Base-by-base conservation (phyloP, 495 filamentous ascomycete genomes). In the Parachaetomium inaequale region DNA sequence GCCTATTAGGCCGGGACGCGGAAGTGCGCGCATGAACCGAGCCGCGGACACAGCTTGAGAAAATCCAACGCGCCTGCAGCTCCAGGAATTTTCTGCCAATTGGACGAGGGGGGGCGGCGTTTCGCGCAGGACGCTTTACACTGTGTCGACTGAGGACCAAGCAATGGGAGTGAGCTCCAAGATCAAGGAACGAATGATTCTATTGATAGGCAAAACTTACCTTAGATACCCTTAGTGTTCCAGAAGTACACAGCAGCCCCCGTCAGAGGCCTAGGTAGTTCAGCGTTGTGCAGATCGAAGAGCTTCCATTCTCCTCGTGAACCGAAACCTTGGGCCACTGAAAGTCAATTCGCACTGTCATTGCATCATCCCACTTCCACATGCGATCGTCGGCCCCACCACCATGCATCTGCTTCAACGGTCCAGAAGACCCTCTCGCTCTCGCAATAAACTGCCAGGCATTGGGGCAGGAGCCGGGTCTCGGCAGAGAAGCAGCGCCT, bases 271-370 rank as follows among this genome's bases (percentile, higher is more conserved):
- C n/a, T n/a, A n/a, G n/a, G n/a, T n/a, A n/a, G n/a, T n/a, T n/a
- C n/a, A n/a, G n/a, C n/a, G n/a, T n/a, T n/a, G n/a, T n/a, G n/a
- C n/a, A n/a, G n/a, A n/a, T n/a, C n/a, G n/a, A n/a, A n/a, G n/a
- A n/a, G n/a, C n/a, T n/a, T n/a, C n/a, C n/a, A n/a, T n/a, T n/a
- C n/a, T n/a, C n/a, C 29, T 36, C 12, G 19, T 17, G 34, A 2
- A 7, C 56, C 19, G 4, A 46, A 38, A 10, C 43, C 17, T 17
- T 7, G 10, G 17, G 8, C 11, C 31, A 6, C 7, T 15, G 2
- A 42, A 47, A 61, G 19, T 36, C 61, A 63, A 63, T 63, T 59
- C 55, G 36, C 53, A 61, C 59, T 46, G 59, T 55, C 12, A 59
- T 61, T 61, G 25, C 59, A 61, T 61, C 59, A 55, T 51, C 51